Percentiles rank a stretch among this genome's conserved stretches.
Conservation (phyloP, 805 yeast species). For the Blastobotrys robertii region DNA sequence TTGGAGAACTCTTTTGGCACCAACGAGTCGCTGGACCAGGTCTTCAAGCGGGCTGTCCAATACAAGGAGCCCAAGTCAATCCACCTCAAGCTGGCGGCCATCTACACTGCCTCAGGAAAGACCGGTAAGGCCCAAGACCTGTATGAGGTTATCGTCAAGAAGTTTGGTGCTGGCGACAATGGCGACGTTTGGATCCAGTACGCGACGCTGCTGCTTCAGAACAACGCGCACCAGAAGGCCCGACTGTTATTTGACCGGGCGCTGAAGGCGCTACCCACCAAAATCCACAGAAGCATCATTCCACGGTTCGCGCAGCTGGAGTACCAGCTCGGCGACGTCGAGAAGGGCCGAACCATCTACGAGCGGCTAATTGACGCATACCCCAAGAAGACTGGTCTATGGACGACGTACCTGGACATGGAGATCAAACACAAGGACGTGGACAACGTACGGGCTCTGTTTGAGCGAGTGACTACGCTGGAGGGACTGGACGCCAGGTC, state of each 20-base stretch:
- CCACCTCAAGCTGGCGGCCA: slow-evolving; percentile 70
- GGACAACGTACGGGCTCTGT: slow-evolving; percentile 61
- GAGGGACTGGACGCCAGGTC: slow-evolving; percentile 68
- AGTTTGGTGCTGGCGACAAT: slow-evolving; percentile 60
- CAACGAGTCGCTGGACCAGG: slow-evolving; percentile 67
- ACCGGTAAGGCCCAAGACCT: slow-evolving; percentile 57
- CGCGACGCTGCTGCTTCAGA: slow-evolving; percentile 65
- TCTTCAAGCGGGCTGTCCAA: slow-evolving; percentile 77
- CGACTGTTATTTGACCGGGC: slow-evolving; percentile 69
- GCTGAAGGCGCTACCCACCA: slow-evolving; percentile 57
- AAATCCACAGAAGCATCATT: slow-evolving; percentile 55
- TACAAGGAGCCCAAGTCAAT: slow-evolving; percentile 82
- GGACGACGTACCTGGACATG: slow-evolving; percentile 94
- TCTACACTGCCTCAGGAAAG: slow-evolving; percentile 63
- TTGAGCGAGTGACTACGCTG: slow-evolving; percentile 59
- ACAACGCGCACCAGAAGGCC: slow-evolving; percentile 38
- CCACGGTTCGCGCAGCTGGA: slow-evolving; percentile 85
- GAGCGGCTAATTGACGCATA: slow-evolving; percentile 87
- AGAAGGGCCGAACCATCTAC: slow-evolving; percentile 88
- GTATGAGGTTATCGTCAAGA: slow-evolving; percentile 61
- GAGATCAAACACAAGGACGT: slow-evolving; percentile 59
- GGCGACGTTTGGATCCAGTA: slow-evolving; percentile 66
- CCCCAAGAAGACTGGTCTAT: slow-evolving; percentile 83
- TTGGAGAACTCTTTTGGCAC: slow-evolving; percentile 91
- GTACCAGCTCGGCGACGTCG: slow-evolving; percentile 71